Base-by-base conservation (phyloP, 2,329 filamentous ascomycete genomes). In the Polytolypa hystricis region DNA sequence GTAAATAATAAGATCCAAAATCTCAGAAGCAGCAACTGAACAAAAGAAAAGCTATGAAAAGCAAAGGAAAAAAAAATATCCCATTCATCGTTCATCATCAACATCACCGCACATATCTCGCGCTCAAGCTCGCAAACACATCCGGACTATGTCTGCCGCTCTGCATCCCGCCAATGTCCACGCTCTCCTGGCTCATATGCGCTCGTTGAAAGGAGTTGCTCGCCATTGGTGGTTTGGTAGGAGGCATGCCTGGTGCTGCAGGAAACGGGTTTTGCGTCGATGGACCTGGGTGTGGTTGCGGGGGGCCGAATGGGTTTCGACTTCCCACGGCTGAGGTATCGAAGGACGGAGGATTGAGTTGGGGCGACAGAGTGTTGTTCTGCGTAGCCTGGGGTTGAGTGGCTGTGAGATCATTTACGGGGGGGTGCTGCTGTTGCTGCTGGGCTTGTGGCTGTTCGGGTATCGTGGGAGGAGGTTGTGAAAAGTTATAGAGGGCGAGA, bases 91-190 rank as follows among this genome's bases (percentile, higher is more conserved):
- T n/a, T n/a, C n/a, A n/a, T n/a, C n/a, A n/a, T n/a, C n/a, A n/a
- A n/a, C n/a, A n/a, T 33, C 18, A 32, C 50, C 47, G 56, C 39
- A 58, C 54, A 47, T 62, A 64, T 39, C 65, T 54, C 29, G 66
- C 60, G 43, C 66, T 69, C 45, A 70, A 45, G 49, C 56, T 67
- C 16, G 65, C 64, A 55, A 69, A 70, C 6, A 66, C 62, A 51
- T 70, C 66, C 5, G 66, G 66, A 44, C 65, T 69, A 44, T 69
- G 65, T 21, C 66, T 55, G 3, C 66, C 66, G 37, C 48, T 64
- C 39, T 68, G 64, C 25, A 65, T 48, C 10, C 60, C 60, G 34
- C 56, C 65, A 37, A 69, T 55, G 43, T 67, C 64, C 26, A 69
- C 59, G 34, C 66, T 69, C 32, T 64, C 66, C 41, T 66, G 61